These are phyloP conservation scores for Mediolabrus comicus DNA, from an alignment of 108 stramenopile genomes.

Conservation along the genomic window DNA sequence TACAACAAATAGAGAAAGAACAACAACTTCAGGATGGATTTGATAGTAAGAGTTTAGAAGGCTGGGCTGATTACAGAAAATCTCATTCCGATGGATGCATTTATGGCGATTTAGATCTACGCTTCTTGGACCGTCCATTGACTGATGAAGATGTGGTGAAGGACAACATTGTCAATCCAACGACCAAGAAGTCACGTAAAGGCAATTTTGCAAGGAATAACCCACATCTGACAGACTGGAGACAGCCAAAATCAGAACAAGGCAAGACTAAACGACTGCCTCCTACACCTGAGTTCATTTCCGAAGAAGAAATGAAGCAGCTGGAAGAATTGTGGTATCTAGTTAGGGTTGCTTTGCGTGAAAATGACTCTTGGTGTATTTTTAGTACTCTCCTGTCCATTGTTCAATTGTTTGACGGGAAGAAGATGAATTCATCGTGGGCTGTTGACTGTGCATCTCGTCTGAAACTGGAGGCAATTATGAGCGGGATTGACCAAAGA, in stretches of 20 bases:
- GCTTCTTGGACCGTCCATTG: conserved; percentile 57
- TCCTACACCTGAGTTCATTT: conserved; percentile 5
- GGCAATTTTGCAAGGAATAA: conserved; percentile 63
- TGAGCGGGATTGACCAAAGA: not conserved
- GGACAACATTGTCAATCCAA: conserved; percentile 55
- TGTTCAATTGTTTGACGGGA: conserved; percentile 24
- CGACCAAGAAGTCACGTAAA: conserved; percentile 51
- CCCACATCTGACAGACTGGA: conserved; percentile 34
- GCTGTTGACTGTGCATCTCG: conserved; percentile 13
- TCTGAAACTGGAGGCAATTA: conserved; percentile 1
- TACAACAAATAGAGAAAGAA: conserved; percentile 19
- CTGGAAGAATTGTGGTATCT: conserved; percentile 45
- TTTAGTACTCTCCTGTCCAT: conserved; percentile 24
- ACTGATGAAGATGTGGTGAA: conserved; percentile 50
- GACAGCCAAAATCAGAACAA: conserved; percentile 3
- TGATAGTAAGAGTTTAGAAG: not conserved
- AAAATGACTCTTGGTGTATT: conserved; percentile 20
- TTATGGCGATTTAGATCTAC: conserved; percentile 79
- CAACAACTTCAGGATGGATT: conserved; percentile 8
- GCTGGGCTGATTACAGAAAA: conserved; percentile 62
- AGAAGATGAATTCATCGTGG: conserved; percentile 30
- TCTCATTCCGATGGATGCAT: conserved; percentile 63
- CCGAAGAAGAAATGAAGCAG: conserved; percentile 19
- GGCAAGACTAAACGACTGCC: conserved; percentile 1
- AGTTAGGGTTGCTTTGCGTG: conserved; percentile 9